These are phyloP conservation scores for Euphorbia celastroides DNA, from an alignment of 441 rosid genomes.

Conservation along the genomic window DNA sequence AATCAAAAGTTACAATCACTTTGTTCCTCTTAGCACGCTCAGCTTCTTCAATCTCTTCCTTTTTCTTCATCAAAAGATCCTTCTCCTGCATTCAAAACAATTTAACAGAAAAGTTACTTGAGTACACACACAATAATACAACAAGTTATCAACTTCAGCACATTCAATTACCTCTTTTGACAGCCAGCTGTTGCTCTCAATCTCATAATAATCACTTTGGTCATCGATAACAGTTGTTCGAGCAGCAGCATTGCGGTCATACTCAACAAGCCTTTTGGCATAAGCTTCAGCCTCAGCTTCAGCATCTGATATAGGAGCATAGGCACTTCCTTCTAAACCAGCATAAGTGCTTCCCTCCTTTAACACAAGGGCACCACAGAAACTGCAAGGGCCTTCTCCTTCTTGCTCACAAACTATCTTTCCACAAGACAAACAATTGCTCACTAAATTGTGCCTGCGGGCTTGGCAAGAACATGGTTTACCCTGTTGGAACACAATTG, in stretches of 20 bases:
- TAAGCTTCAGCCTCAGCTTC: slow-evolving; percentile 86
- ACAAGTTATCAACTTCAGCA: not conserved
- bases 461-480: slow-evolving; percentile 93
- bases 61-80: slow-evolving; percentile 75
- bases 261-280: slow-evolving; percentile 87
- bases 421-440: slow-evolving; percentile 96
- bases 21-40: slow-evolving; percentile 61
- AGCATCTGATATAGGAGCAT: slow-evolving; percentile 57
- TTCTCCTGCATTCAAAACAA: slow-evolving; percentile 49
- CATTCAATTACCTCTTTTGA: slow-evolving; percentile 59
- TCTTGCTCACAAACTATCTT: slow-evolving; percentile 94
- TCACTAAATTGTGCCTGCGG: slow-evolving; percentile 61
- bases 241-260: slow-evolving; percentile 84
- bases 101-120: slow-evolving; percentile 1
- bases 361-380: slow-evolving; percentile 81
- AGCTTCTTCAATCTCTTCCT: slow-evolving; percentile 74
- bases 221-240: slow-evolving; percentile 93
- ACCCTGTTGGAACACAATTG: slow-evolving; percentile 85
- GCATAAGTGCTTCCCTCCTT: slow-evolving; percentile 89
- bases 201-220: slow-evolving; percentile 91
- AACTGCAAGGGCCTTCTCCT: slow-evolving; percentile 90
- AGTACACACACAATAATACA: slow-evolving; percentile 12
- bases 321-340: slow-evolving; percentile 58
- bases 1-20: slow-evolving; percentile 86
- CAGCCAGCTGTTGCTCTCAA: slow-evolving; percentile 85